Base-by-base conservation (phyloP, 1,139 yeast species). In the Pneumocystis canis region DNA sequence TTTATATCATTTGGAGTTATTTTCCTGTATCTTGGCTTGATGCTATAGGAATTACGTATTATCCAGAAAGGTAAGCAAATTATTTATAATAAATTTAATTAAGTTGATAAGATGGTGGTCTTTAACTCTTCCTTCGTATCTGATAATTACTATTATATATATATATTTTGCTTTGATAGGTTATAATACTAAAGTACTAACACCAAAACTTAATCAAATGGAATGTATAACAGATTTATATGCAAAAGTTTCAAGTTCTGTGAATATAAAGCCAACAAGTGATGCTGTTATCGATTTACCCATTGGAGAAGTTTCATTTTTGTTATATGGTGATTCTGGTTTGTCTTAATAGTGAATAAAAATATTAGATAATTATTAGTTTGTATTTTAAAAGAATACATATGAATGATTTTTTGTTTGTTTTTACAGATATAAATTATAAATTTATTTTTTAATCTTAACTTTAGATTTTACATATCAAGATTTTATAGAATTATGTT, bases 211-310 rank as follows among this genome's bases (percentile, higher is more conserved):
- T 62, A 78, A 81, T 66, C 85, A 84, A 66, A 74, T 82, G 16
- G 77, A 87, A 53, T 82, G 84, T 31, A 77, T 90, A 39, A 82
- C 85, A 0, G 97, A 90, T 70, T 82, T 80, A 32, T 79, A 82
- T 64, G 84, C 90, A 0, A 80, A 65, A 30, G 63, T 66, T 37
- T 68, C 41, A 58, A 39, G 16, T 68, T 70, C 9, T 73, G 75
- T 75, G 67, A 79, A 79, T 64, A 80, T 82, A 65, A 76, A 74
- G 71, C 70, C 71, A 35, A 81, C 87, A 4, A 84, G 92, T 0
- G 86, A 87, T 69, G 96, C 95, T 0, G 92, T 89, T 7, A 82
- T 89, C 81, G 97, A 89, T 71, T 71, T 89, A 61, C 92, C 96
- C 0, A 76, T 88, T 1, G 78, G 83, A 2, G 79, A 83, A 61